A percentile compares a stretch with the other conserved stretches of the same genome.
Conservation (phyloP, 2,329 filamentous ascomycete genomes). For the Zalaria obscura region DNA sequence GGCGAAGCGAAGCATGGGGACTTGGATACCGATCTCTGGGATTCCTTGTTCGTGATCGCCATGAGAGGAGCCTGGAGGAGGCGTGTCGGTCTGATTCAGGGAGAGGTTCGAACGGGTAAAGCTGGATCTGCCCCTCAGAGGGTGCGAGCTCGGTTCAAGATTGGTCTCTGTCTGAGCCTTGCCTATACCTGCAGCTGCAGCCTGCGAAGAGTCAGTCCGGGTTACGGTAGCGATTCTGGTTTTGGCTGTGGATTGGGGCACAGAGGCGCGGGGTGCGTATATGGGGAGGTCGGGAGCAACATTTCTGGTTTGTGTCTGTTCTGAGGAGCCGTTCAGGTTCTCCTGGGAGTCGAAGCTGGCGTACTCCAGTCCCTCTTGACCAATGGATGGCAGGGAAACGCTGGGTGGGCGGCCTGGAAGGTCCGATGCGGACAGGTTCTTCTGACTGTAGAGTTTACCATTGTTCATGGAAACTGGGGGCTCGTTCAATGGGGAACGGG, state of each 20-base stretch:
- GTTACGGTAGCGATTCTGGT: conserved; percentile 73
- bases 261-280: conserved; percentile 75
- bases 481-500: conserved; percentile 76
- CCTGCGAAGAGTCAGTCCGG: conserved; percentile 77
- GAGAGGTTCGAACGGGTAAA: conserved; percentile 31
- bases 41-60: conserved; percentile 71
- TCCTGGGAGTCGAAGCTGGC: conserved; percentile 40
- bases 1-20: conserved; percentile 84
- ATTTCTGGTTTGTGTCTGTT: conserved; percentile 54
- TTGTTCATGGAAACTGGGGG: conserved; percentile 32
- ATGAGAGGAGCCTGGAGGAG: conserved; percentile 42
- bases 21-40: conserved; percentile 79
- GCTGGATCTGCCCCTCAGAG: conserved; percentile 49
- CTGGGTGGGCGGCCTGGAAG: conserved; percentile 52
- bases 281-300: conserved; percentile 72
- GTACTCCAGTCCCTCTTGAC: conserved; percentile 85
- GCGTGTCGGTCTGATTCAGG: conserved; percentile 27
- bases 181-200: conserved; percentile 73
- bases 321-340: conserved; percentile 4
- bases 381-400: conserved; percentile 70
- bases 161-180: conserved; percentile 42
- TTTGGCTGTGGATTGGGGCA: conserved; percentile 69
- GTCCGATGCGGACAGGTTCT: conserved; percentile 23
- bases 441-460: conserved; percentile 13
- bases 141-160: conserved; percentile 31